These are phyloP conservation scores for Phyllostachys edulis DNA, from an alignment of 176 grass and related monocot species.

Conservation along the genomic window DNA sequence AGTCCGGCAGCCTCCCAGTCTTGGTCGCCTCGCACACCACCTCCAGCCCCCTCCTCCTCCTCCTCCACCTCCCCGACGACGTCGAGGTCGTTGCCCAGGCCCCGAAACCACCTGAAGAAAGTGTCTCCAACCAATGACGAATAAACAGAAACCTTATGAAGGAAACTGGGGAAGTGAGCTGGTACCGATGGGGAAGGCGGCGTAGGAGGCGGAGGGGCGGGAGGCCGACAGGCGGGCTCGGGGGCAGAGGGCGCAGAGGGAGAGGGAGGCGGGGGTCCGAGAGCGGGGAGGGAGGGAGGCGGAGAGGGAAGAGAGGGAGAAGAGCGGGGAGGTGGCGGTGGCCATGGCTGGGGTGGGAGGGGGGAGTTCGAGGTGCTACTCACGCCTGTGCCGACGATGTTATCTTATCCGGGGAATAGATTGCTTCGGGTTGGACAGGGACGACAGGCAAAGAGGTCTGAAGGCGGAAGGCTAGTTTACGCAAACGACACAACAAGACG, in stretches of 20 bases:
- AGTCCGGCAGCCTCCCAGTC: slow-evolving; percentile 47
- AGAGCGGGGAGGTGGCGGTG: slow-evolving; percentile 33
- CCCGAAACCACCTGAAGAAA: slow-evolving; percentile 27
- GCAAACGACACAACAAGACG: not conserved
- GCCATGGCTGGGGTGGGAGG: slow-evolving; percentile 34
- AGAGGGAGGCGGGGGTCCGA: slow-evolving; percentile 20
- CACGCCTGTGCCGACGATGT: not conserved
- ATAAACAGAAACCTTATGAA: not conserved
- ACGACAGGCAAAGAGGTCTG: too few relatives aligned
- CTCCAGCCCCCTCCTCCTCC: slow-evolving; percentile 36
- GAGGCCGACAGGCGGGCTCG: slow-evolving; percentile 24
- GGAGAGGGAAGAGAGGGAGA: slow-evolving; percentile 45
- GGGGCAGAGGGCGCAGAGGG: slow-evolving; percentile 15
- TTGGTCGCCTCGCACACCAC: slow-evolving; percentile 61
- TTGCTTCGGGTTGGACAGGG: not conserved
- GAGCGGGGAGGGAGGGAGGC: slow-evolving; percentile 32
- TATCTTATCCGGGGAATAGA: slow-evolving; percentile 36
- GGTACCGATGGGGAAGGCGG: slow-evolving; percentile 35
- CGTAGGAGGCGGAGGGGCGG: slow-evolving; percentile 23
- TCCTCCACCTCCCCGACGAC: slow-evolving; percentile 22
- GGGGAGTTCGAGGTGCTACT: not conserved
- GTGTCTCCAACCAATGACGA: not conserved
- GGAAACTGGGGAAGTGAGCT: not conserved
- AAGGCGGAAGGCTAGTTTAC: not conserved
- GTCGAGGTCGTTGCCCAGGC: not conserved